Conservation (phyloP, 1,284 basidiomycete species). For the Ustilago lituana region DNA sequence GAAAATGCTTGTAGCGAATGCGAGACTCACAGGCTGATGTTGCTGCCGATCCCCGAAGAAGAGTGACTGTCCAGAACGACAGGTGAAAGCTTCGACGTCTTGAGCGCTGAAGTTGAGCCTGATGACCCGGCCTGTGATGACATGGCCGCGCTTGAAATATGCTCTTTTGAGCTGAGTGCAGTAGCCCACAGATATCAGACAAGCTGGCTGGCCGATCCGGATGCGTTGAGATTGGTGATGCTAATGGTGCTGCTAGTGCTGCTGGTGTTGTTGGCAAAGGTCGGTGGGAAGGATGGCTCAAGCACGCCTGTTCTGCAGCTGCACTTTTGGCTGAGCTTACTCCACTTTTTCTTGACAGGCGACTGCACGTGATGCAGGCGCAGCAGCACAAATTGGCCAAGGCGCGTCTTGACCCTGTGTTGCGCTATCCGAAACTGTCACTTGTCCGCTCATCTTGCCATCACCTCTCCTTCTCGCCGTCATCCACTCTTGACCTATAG, state of each 20-base stretch:
- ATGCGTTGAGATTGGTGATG: too few species aligned
- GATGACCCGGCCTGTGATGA: constrained; percentile 25
- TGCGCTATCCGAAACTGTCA: neutral
- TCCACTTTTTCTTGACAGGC: constrained; percentile 23
- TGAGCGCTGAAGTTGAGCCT: constrained; percentile 10
- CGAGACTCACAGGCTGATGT: constrained; percentile 45
- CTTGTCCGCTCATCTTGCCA: constrained; percentile 2
- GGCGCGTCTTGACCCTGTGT: constrained; percentile 16
- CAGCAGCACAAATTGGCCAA: neutral
- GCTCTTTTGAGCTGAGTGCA: neutral
- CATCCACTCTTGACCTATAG: too few species aligned
- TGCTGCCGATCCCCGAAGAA: constrained; percentile 34
- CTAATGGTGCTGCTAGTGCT: neutral
- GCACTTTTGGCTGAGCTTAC: constrained; percentile 23
- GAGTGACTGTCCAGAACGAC: constrained; percentile 41
- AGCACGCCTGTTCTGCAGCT: constrained; percentile 11
- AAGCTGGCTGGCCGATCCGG: too few species aligned
- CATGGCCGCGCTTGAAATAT: too few species aligned
- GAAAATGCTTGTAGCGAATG: neutral
- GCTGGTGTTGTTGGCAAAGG: neutral
- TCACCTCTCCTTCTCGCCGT: neutral
- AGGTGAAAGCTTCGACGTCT: constrained; percentile 33
- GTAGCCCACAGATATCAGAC: too few species aligned
- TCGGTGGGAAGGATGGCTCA: constrained; percentile 16
- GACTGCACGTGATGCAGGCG: constrained; percentile 24